Evolutionary conservation across 2,329 filamentous ascomycete genomes (phyloP), one percentile per base, ranked within the genome.

Genomic region (Aspergillus puulaauensis): DNA sequence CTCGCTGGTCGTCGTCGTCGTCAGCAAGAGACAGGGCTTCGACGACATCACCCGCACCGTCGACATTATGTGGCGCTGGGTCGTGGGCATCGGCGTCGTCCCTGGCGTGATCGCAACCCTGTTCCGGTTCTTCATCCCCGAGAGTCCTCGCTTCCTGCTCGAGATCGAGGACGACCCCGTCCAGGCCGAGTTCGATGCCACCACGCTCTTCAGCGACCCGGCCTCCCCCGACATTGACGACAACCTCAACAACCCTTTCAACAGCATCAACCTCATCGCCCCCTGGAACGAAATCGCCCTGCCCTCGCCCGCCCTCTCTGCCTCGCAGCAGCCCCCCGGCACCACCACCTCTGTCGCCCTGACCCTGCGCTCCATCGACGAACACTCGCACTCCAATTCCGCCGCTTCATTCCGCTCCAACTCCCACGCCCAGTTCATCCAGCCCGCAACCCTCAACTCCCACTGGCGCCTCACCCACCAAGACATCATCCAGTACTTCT

Each of bases 51-150:
- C 60, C 8, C 70, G 71, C 6, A 73, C 75, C 4, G 75, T 88
- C 2, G 86, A 89, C 61, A 82, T 80, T 1, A 84, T 87, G 61
- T 89, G 86, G 86, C 80, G 86, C 48, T 87, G 87, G 66, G 84
- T 89, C 31, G 83, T 88, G 61, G 86, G 85, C 2, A 83, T 86
- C 0, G 86, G 86, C 6, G 85, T 85, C 8, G 77, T 88, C 0
- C 86, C 86, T 0, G 86, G 85, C 4, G 74, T 86, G 12, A 75
- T 89, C 8, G 86, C 86, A 62, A 84, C 87, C 58, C 77, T 86
- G 40, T 88, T 88, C 65, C 83, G 86, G 17, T 86, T 89, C 68
- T 85, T 86, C 61, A 82, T 89, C 43, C 86, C 85, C 39, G 86
- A 89, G 68, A 86, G 83, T 56, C 86, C 86, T 4, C 77, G 87